Percentiles rank a stretch among this genome's conserved stretches.
These are phyloP conservation scores for Mucuna pruriens DNA, from an alignment of 306 rosid genomes.

Conservation along the genomic window DNA sequence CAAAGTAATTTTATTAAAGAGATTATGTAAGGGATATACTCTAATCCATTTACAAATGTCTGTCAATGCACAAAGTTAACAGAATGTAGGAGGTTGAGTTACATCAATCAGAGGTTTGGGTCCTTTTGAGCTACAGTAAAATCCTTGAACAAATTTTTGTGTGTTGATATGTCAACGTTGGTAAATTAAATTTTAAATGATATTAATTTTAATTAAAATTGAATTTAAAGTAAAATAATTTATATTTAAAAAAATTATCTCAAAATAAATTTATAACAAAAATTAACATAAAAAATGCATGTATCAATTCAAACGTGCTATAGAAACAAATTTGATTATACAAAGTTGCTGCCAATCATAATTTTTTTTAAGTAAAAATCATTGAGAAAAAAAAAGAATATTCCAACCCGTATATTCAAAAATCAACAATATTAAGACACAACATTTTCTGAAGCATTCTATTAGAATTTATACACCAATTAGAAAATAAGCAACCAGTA, in stretches of 20 bases:
- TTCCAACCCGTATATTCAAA: background rate
- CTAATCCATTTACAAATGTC: background rate
- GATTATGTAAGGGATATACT: background rate
- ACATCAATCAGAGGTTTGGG: background rate
- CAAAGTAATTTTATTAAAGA: background rate
- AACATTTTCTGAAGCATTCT: background rate
- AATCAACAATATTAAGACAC: background rate
- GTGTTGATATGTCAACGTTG: background rate
- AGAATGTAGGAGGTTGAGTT: background rate
- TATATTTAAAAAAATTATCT: too few relatives aligned
- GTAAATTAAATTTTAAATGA: background rate
- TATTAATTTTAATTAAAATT: background rate
- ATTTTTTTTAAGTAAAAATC: too few relatives aligned
- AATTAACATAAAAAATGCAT: too few relatives aligned
- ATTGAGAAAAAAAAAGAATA: too few relatives aligned
- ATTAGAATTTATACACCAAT: background rate
- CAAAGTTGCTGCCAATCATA: too few relatives aligned
- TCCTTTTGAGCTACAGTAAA: background rate
- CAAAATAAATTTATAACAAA: too few relatives aligned
- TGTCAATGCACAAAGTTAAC: background rate
- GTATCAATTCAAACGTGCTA: too few relatives aligned
- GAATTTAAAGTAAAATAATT: background rate
- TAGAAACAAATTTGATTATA: too few relatives aligned
- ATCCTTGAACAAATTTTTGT: background rate
- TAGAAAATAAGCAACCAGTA: background rate